Conservation (phyloP, 441 rosid species). For the Oxalis stricta region DNA sequence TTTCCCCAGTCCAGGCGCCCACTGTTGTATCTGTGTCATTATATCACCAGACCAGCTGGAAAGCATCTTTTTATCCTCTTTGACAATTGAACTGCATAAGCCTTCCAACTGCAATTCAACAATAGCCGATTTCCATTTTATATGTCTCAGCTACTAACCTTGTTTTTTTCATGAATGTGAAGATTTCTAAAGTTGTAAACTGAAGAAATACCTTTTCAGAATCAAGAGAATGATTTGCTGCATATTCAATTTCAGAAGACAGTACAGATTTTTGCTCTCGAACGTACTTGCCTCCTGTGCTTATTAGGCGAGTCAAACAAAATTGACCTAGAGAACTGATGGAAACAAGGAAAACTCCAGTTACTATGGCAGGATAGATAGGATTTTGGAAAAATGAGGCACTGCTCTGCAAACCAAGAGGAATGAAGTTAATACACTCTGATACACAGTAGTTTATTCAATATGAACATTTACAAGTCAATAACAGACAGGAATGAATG, state of each 20-base stretch:
- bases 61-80: constrained; percentile 53
- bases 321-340: constrained; percentile 32
- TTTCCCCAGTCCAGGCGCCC: constrained; percentile 58
- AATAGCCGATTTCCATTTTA: neutral
- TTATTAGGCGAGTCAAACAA: constrained; percentile 26
- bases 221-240: constrained; percentile 27
- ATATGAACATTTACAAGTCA: too few species aligned
- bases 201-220: constrained; percentile 33
- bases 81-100: constrained; percentile 26
- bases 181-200: neutral
- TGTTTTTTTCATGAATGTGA: neutral
- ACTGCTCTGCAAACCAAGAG: constrained; percentile 36
- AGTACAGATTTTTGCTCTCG: constrained; percentile 17
- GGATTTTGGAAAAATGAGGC: constrained; percentile 34
- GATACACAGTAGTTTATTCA: too few species aligned
- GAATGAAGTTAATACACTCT: constrained; percentile 1
- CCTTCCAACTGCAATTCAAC: constrained; percentile 33
- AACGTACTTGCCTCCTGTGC: constrained; percentile 21
- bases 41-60: constrained; percentile 46
- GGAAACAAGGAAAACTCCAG: constrained; percentile 50
- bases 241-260: constrained; percentile 25
- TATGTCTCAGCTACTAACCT: neutral
- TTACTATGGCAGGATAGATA: constrained; percentile 42
- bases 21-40: constrained; percentile 18
- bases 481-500: too few species aligned